A percentile compares a stretch with the other conserved stretches of the same genome.
Evolutionary conservation across 768 basidiomycete genomes (phyloP).

Genomic region (Cubamyces lactineus): DNA sequence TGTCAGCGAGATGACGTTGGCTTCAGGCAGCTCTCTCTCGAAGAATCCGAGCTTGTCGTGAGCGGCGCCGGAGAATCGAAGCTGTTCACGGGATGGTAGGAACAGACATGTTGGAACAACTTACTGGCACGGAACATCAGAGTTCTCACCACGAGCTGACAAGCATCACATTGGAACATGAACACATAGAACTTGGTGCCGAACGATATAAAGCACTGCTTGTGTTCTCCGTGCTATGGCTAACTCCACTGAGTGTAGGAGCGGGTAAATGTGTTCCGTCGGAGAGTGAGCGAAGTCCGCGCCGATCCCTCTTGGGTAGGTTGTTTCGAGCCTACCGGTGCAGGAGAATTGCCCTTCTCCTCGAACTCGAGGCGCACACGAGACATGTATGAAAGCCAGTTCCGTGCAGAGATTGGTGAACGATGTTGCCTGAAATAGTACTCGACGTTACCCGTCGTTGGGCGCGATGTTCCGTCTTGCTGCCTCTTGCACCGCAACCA

Average conservation of each 20-base stretch:
- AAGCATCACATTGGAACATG: too few species aligned
- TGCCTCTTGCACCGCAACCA: slow-evolving; percentile 4
- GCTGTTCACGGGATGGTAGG: slow-evolving; percentile 28
- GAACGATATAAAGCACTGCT: not conserved
- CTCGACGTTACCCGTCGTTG: not conserved
- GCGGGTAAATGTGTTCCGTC: not conserved
- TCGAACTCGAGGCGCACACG: slow-evolving; percentile 5
- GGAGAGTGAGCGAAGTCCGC: slow-evolving; percentile 7
- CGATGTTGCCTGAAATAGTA: slow-evolving; percentile 2
- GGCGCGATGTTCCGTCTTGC: not conserved
- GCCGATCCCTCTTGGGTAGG: slow-evolving; percentile 7
- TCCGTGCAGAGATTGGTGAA: slow-evolving; percentile 12
- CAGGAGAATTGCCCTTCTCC: not conserved
- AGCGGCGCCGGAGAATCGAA: slow-evolving; percentile 26
- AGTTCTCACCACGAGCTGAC: too few species aligned
- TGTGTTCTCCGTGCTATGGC: too few species aligned
- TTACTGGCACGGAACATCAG: not conserved
- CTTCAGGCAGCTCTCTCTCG: slow-evolving; percentile 20
- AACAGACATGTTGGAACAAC: too few species aligned
- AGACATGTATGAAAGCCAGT: not conserved
- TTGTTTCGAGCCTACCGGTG: not conserved
- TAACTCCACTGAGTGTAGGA: not conserved
- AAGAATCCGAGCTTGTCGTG: slow-evolving; percentile 16
- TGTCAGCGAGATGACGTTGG: slow-evolving; percentile 26
- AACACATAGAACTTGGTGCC: too few species aligned